Conservation (phyloP, 495 filamentous ascomycete genomes). For the Trichoderma asperelloides region DNA sequence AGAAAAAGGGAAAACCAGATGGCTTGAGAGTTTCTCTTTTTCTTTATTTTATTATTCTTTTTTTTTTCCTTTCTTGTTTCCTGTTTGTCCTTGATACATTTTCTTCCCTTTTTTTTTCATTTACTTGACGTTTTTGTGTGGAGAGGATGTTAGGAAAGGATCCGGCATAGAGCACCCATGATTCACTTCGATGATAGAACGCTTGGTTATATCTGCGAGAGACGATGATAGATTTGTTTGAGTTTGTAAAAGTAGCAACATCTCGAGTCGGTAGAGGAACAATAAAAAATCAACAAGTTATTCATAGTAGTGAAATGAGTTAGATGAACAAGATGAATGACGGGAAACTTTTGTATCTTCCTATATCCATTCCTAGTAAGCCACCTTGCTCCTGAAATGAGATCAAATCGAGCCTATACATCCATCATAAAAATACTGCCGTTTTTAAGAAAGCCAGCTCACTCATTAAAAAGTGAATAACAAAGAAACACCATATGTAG, state of each 20-base stretch:
- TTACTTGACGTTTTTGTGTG: neutral
- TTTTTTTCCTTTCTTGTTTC: neutral
- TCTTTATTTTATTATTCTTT: neutral
- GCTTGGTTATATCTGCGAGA: neutral
- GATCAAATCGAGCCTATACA: neutral
- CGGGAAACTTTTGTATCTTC: neutral
- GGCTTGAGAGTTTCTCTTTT: too few species aligned
- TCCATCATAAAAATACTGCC: neutral
- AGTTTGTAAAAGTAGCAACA: too few species aligned
- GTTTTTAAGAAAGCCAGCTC: neutral
- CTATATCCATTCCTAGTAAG: neutral
- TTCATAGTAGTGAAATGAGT: neutral
- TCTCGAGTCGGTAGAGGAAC: too few species aligned
- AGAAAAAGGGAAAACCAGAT: too few species aligned
- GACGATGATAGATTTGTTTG: neutral
- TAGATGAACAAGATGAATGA: neutral
- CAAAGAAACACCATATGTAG: neutral
- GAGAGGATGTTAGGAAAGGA: neutral
- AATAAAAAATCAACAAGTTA: too few species aligned
- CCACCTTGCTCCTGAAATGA: constrained; percentile 6
- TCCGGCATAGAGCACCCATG: neutral
- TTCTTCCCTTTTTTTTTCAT: neutral
- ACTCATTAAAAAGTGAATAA: constrained; percentile 2
- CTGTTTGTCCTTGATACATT: neutral
- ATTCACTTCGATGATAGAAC: neutral